Evolutionary conservation across 805 yeast genomes (phyloP), one percentile per base, ranked within the genome.

Genomic region (Wickerhamiella nectarea): DNA sequence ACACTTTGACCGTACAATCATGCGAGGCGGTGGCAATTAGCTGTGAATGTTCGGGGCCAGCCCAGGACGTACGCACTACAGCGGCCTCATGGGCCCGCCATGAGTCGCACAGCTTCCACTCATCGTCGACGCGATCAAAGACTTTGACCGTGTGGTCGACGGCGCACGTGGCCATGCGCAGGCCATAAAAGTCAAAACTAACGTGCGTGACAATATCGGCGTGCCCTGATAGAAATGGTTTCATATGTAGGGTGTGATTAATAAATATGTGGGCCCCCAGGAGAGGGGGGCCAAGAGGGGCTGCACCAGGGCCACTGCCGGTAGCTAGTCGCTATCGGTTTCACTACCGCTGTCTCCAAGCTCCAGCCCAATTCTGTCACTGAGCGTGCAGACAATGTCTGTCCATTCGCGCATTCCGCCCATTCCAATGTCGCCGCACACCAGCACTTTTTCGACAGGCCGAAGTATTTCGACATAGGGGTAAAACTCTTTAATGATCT

Each of bases 351-450:
- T 56, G 6, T 55, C 57, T 1, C 52, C 58, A 3, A 55, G 58
- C 8, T 51, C 55, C 1, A 50, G 50, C 9, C 63, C 64, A 7
- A 62, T 52, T 6, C 59, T 49, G 7, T 43, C 46, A 12, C 80
- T 89, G 41, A 86, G 68, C 50, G 77, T 76, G 57, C 85, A 94
- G n/a, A 86, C 95, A 52, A 91, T 78, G 56, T 87, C 96, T 51
- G 84, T 78, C 76, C 93, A 85, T 57, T 91, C 97, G 72, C 89
- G 77, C 98, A 89, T 89, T 41, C 97, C 98, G 35, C 98, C 98
- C 86, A 89, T 80, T 11, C 97, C 97, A 45, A 89, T 86, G 58
- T 91, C 97, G 49, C 98, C 97, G 66, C 91, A 85, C 22, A 83
- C 84, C 58, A 82, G 73, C 7, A 89, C 94, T 61, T 89, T 89